A percentile compares a stretch with the other conserved stretches of the same genome.
These are phyloP conservation scores for Rhododendron molle DNA, from an alignment of 148 eudicot species.

Conservation along the genomic window DNA sequence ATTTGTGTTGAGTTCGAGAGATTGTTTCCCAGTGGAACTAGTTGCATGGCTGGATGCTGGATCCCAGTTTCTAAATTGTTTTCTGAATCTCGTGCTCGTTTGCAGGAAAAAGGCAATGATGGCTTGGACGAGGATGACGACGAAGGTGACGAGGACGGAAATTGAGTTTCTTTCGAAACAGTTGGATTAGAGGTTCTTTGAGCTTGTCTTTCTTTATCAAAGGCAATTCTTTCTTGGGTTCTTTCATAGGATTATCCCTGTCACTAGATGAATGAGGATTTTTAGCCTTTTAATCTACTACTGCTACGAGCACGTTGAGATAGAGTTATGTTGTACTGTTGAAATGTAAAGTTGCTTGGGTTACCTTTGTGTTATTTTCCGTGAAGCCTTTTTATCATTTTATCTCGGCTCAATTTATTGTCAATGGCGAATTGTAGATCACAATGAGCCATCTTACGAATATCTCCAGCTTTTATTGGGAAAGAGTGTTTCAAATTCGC, in stretches of 20 bases:
- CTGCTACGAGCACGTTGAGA: neutral
- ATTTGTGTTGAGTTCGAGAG: neutral
- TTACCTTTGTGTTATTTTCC: neutral
- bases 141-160: constrained; percentile 11
- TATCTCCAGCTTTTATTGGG: too few relatives aligned
- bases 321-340: neutral
- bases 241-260: neutral
- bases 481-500: too few relatives aligned
- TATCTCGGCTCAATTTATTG: too few relatives aligned
- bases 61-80: neutral
- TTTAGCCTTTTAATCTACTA: neutral
- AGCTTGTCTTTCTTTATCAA: neutral
- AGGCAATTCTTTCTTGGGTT: neutral
- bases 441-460: too few relatives aligned
- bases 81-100: neutral
- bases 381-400: too few relatives aligned
- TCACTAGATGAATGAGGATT: neutral
- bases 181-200: neutral
- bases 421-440: too few relatives aligned
- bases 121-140: constrained; percentile 25
- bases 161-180: neutral
- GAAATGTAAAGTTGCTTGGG: neutral
- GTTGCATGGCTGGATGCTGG: neutral
- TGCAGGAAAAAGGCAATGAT: constrained; percentile 34
- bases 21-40: neutral